Conservation (phyloP, 441 rosid genomes). For the Corymbia calophylla region DNA sequence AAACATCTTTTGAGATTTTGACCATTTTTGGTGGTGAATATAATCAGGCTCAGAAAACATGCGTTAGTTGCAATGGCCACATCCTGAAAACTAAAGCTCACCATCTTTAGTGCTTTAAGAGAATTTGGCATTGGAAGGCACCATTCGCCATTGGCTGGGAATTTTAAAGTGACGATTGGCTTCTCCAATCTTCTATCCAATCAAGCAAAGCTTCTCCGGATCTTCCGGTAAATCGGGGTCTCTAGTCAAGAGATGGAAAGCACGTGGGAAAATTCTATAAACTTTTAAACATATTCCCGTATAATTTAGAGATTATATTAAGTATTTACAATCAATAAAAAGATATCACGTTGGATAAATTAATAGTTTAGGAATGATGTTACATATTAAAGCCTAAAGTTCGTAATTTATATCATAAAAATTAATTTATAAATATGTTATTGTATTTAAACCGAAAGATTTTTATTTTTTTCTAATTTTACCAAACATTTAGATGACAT, state of each 20-base stretch:
- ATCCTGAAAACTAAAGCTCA: slow-evolving; percentile 1
- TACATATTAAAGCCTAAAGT: accelerated
- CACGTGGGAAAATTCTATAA: neutral
- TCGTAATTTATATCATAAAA: accelerated
- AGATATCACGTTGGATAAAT: accelerated
- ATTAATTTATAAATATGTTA: neutral
- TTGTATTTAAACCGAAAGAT: neutral
- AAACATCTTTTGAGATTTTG: neutral
- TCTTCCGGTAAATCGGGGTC: no score
- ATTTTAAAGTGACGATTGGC: neutral
- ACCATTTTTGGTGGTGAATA: neutral
- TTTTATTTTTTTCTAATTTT: neutral
- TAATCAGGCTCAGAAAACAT: neutral
- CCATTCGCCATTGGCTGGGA: neutral
- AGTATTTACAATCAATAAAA: neutral
- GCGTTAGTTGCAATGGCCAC: neutral
- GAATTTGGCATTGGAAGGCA: neutral
- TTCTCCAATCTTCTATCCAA: neutral
- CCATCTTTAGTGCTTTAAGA: neutral
- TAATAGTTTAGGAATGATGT: accelerated
- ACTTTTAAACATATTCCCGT: neutral
- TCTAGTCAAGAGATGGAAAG: neutral
- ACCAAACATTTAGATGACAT: neutral
- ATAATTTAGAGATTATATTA: accelerated
- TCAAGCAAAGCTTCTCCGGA: neutral